Percentiles rank a stretch among this genome's conserved stretches.
Conservation (phyloP, 169 alveolate species). For the Cryptosporidium andersoni region DNA sequence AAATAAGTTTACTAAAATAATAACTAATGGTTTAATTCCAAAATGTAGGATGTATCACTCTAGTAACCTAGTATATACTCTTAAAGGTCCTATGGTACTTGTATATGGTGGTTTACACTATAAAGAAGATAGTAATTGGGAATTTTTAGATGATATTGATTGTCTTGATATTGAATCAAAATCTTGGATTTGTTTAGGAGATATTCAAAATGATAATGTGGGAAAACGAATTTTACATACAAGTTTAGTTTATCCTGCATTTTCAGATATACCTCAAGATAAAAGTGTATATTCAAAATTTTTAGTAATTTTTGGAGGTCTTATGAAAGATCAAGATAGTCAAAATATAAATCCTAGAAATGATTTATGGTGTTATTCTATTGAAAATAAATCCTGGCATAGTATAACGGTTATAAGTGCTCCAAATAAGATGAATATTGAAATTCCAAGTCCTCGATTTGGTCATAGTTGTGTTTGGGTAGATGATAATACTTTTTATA, state of each 20-base stretch:
- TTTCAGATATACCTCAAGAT: not conserved
- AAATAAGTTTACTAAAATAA: slow-evolving; percentile 1
- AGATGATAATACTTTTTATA: slow-evolving; percentile 81
- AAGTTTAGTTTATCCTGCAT: slow-evolving; percentile 31
- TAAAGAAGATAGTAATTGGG: slow-evolving; percentile 5
- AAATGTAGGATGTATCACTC: slow-evolving; percentile 44
- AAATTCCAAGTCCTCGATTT: slow-evolving; percentile 85
- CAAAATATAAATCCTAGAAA: slow-evolving; percentile 73
- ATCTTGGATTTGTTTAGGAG: too few relatives aligned
- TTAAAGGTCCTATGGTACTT: slow-evolving; percentile 32
- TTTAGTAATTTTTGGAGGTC: slow-evolving; percentile 84
- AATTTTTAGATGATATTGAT: slow-evolving; percentile 22
- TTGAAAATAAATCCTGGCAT: slow-evolving; percentile 82
- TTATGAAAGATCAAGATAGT: slow-evolving; percentile 77
- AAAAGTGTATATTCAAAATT: slow-evolving; percentile 76
- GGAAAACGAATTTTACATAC: slow-evolving; percentile 26
- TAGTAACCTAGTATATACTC: slow-evolving; percentile 34
- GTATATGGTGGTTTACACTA: slow-evolving; percentile 33
- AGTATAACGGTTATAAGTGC: slow-evolving; percentile 77
- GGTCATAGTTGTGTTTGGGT: slow-evolving; percentile 88
- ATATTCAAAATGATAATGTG: too few relatives aligned
- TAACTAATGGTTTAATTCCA: not conserved
- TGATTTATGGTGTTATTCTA: slow-evolving; percentile 88
- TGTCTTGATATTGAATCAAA: slow-evolving; percentile 38
- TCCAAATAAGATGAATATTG: slow-evolving; percentile 77